Evolutionary conservation across 2,329 filamentous ascomycete species (phyloP).

Genomic region (Bipolaris gigantea): DNA sequence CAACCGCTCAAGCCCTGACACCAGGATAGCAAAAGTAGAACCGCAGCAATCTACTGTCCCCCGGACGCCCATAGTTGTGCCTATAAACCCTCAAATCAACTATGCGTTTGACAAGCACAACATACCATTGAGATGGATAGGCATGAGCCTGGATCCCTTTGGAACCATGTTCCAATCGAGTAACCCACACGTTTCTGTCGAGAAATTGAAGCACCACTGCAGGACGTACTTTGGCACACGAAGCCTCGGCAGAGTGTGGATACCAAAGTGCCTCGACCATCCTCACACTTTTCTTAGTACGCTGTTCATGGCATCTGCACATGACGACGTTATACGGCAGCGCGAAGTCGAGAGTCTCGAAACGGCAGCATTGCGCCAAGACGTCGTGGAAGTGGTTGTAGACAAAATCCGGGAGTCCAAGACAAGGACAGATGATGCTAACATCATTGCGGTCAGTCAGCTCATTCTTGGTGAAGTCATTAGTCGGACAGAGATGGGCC

Average conservation of each 20-base stretch:
- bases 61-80: constrained; percentile 27
- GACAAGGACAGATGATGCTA: constrained; percentile 34
- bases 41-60: constrained; percentile 20
- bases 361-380: constrained; percentile 36
- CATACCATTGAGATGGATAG: constrained; percentile 32
- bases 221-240: constrained; percentile 38
- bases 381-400: constrained; percentile 39
- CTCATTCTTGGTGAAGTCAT: constrained; percentile 42
- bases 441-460: constrained; percentile 43
- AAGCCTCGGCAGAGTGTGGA: constrained; percentile 40
- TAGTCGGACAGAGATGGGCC: constrained; percentile 23
- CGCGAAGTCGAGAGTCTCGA: constrained; percentile 31
- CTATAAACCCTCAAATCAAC: constrained; percentile 9
- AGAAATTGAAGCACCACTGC: constrained; percentile 42
- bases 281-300: constrained; percentile 45
- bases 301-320: constrained; percentile 39
- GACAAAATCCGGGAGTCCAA: constrained; percentile 26
- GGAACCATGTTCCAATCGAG: constrained; percentile 38
- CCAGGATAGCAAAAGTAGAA: constrained; percentile 7
- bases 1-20: constrained; percentile 3
- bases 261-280: constrained; percentile 37
- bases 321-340: constrained; percentile 36
- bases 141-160: constrained; percentile 41
- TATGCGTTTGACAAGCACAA: constrained; percentile 26
- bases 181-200: constrained; percentile 35